Evolutionary conservation across 2,329 filamentous ascomycete genomes (phyloP), one percentile per base, ranked within the genome.

Genomic region (Elsinoe australis): DNA sequence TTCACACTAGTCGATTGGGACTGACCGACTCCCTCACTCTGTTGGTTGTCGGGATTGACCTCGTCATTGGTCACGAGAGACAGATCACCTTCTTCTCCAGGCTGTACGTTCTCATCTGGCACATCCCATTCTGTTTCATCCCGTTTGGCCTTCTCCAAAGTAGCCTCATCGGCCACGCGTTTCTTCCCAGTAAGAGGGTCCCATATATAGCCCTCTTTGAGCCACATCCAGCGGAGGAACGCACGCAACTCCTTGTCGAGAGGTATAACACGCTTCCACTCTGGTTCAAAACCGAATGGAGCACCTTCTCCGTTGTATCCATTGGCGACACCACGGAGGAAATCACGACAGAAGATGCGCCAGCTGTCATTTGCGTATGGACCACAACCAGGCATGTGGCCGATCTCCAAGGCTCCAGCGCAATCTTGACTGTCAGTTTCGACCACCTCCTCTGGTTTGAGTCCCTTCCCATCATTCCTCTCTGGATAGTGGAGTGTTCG

Each of bases 311-410:
- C 84, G 57, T 79, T 81, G 77, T 82, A 87, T 53, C 82, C 78
- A 7, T 67, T 62, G 1, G 82, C 79, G 14, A 80, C 64, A 0
- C 80, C 82, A 5, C 88, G 75, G 18, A 94, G 64, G 24, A 75
- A 71, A 61, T 95, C 89, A 1, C 89, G 79, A 62, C 87, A 95
- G 64, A 95, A 95, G 54, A 95, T 95, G 2, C 89, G 79, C 85
- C 87, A 95, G 59, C 84, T 89, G 64, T 95, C 89, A 41, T 90
- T 71, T 0, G 87, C 85, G 63, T 95, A 95, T 1, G 79, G 73
- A 12, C 88, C 86, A 49, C 75, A 63, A 47, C 86, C 81, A 0
- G 87, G 88, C 50, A 95, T 69, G 63, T 94, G 86, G 0, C 83
- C 87, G 51, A 95, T 84, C 59, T 95, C 89, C 81, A 87, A 94